Evolutionary conservation across 129 eudicot genomes (phyloP).

Genomic region (Smallanthus sonchifolius): DNA sequence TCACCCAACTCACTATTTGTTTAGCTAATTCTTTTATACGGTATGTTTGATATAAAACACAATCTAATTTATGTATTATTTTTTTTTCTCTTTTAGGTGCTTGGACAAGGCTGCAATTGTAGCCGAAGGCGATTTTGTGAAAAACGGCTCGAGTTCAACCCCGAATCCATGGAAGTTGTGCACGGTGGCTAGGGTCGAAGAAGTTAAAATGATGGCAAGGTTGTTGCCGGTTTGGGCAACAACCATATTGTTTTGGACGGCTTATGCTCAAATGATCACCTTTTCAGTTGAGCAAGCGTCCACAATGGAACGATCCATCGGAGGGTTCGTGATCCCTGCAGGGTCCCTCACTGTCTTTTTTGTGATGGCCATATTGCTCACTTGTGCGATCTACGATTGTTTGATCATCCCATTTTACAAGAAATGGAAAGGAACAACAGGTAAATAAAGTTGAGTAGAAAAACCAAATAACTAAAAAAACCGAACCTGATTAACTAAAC

Average conservation of each 20-base stretch:
- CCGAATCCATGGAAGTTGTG: conserved; percentile 59
- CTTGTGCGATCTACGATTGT: conserved; percentile 70
- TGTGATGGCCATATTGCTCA: conserved; percentile 69
- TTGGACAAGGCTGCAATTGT: conserved; percentile 92
- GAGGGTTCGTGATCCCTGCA: conserved; percentile 68
- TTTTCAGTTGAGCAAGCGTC: conserved; percentile 85
- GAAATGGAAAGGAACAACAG: conserved; percentile 87
- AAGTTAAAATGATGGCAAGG: conserved; percentile 78
- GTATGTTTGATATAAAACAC: neutral
- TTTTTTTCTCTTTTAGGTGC: conserved; percentile 28
- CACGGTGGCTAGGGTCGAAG: conserved; percentile 73
- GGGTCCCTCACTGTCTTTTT: conserved; percentile 83
- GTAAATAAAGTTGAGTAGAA: neutral
- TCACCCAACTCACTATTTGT: too few relatives aligned
- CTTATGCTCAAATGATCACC: conserved; percentile 85
- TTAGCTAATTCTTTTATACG: too few relatives aligned
- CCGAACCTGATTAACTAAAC: too few relatives aligned
- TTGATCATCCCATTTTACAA: conserved; percentile 82
- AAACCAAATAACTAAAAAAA: too few relatives aligned
- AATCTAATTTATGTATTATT: neutral
- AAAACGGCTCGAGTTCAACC: conserved; percentile 4
- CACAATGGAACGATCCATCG: conserved; percentile 63
- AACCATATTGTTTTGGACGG: conserved; percentile 79
- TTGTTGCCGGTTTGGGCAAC: conserved; percentile 87
- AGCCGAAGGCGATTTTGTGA: conserved; percentile 61